Conservation (phyloP, 192 early-diverging fungal genomes). For the Phlyctochytrium bullatum region DNA sequence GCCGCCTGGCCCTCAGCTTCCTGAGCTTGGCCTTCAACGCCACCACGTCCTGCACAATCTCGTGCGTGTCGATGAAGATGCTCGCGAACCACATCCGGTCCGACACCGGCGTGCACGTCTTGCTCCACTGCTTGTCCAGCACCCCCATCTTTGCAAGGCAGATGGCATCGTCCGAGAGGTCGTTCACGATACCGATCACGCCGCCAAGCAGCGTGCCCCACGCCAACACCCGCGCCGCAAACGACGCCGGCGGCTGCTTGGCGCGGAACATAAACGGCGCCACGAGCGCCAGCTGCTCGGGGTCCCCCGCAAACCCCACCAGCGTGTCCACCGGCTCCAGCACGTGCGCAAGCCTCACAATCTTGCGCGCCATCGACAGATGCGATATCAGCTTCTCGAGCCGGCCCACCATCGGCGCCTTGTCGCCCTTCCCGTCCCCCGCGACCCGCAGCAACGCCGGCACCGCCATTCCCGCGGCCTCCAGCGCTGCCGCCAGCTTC, state of each 20-base stretch:
- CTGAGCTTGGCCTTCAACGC: slow-evolving; percentile 15
- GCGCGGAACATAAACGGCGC: background rate
- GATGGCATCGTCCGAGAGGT: slow-evolving; percentile 72
- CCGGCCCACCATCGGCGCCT: slow-evolving; percentile 5
- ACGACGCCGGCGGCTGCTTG: background rate
- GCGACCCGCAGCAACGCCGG: background rate
- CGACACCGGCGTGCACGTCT: slow-evolving; percentile 57
- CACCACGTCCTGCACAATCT: slow-evolving; percentile 40
- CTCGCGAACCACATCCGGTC: slow-evolving; percentile 68
- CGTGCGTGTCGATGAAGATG: slow-evolving; percentile 66
- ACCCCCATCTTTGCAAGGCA: slow-evolving; percentile 71
- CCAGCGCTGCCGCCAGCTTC: background rate
- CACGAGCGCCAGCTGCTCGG: background rate
- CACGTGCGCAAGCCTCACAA: slow-evolving; percentile 69
- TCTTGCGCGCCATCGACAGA: slow-evolving; percentile 72
- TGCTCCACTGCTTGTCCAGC: slow-evolving; percentile 46
- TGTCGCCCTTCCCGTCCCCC: slow-evolving; percentile 6
- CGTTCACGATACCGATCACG: slow-evolving; percentile 59
- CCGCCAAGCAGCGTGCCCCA: slow-evolving; percentile 4
- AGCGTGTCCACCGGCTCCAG: slow-evolving; percentile 65
- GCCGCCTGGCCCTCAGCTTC: slow-evolving; percentile 10
- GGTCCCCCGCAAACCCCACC: background rate
- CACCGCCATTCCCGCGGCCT: background rate
- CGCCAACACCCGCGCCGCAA: background rate
- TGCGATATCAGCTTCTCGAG: slow-evolving; percentile 57